Evolutionary conservation across 345 rosid genomes (phyloP).

Genomic region (Boechera divaricarpa): DNA sequence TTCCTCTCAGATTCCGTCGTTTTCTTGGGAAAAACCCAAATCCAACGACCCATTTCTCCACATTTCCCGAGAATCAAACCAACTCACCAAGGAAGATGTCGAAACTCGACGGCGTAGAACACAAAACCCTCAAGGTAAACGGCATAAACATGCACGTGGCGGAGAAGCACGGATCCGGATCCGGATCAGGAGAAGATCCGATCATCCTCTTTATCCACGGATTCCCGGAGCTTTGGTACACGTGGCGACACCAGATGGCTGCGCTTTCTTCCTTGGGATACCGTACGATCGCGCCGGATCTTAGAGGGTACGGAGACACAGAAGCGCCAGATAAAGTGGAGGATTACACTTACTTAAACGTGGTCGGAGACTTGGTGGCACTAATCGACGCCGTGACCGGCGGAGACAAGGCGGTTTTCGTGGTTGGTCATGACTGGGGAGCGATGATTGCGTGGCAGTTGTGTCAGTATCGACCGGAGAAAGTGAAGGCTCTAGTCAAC

Average conservation of each 20-base stretch:
- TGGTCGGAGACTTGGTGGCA: constrained; percentile 65
- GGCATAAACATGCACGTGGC: constrained; percentile 83
- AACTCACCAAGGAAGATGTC: constrained; percentile 13
- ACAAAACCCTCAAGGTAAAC: constrained; percentile 58
- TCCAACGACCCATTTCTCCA: neutral
- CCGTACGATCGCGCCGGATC: constrained; percentile 84
- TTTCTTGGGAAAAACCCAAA: neutral
- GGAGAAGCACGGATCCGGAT: constrained; percentile 55
- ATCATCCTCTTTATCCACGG: constrained; percentile 76
- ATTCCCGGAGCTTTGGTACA: constrained; percentile 87
- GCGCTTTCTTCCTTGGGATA: constrained; percentile 69
- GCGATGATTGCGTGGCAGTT: constrained; percentile 69
- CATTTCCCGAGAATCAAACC: neutral
- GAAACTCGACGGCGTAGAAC: constrained; percentile 57
- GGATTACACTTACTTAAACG: constrained; percentile 55
- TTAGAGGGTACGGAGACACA: constrained; percentile 80
- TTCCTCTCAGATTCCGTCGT: constrained; percentile 18
- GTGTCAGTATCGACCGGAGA: constrained; percentile 63
- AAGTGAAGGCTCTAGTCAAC: constrained; percentile 68
- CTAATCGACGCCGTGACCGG: constrained; percentile 55
- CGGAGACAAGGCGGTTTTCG: constrained; percentile 53
- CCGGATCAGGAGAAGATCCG: constrained; percentile 41
- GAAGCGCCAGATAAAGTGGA: constrained; percentile 59
- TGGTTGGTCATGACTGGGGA: constrained; percentile 82
- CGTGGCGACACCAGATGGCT: constrained; percentile 84